A percentile compares a stretch with the other conserved stretches of the same genome.
phyloP scores from a whole-genome alignment of 331 rosid species.

The Erythrophleum ivorense region DNA sequence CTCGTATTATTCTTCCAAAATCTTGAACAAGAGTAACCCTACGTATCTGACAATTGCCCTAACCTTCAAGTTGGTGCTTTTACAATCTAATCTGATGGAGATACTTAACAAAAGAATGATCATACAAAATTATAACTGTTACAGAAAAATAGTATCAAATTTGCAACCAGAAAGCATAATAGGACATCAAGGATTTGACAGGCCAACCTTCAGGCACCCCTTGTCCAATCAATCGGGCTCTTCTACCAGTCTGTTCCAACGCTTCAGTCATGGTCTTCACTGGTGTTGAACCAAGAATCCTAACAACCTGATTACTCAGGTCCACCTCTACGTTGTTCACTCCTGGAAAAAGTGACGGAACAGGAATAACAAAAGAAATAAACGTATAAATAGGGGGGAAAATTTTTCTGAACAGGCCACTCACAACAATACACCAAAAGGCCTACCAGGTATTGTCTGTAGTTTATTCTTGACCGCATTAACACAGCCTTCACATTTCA shows the following conservation, averaged over 20 bases:
- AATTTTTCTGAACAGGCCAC: background rate
- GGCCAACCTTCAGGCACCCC: slow-evolving; percentile 82
- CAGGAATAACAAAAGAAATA: slow-evolving; percentile 14
- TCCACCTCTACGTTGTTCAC: slow-evolving; percentile 83
- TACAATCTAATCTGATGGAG: background rate
- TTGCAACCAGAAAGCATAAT: background rate
- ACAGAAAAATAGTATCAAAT: slow-evolving; percentile 7
- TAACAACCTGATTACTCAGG: slow-evolving; percentile 83
- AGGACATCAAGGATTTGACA: slow-evolving; percentile 27
- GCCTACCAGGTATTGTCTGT: slow-evolving; percentile 63
- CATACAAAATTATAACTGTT: background rate
- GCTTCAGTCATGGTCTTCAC: slow-evolving; percentile 90
- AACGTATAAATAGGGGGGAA: background rate
- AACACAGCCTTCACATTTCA: slow-evolving; percentile 92
- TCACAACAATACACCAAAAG: slow-evolving; percentile 6
- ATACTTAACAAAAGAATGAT: slow-evolving; percentile 8
- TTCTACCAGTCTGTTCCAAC: slow-evolving; percentile 80
- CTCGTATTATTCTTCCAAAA: background rate
- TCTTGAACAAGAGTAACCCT: background rate
- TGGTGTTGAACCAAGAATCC: slow-evolving; percentile 84
- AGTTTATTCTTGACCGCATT: slow-evolving; percentile 81
- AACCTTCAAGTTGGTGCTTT: slow-evolving; percentile 18
- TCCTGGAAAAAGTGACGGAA: slow-evolving; percentile 52
- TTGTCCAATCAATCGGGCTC: slow-evolving; percentile 87
- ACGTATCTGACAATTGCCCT: slow-evolving; percentile 4